Evolutionary conservation across 225 moss, liverwort and hornwort genomes (phyloP).

Genomic region (Sphagnum tenellum): DNA sequence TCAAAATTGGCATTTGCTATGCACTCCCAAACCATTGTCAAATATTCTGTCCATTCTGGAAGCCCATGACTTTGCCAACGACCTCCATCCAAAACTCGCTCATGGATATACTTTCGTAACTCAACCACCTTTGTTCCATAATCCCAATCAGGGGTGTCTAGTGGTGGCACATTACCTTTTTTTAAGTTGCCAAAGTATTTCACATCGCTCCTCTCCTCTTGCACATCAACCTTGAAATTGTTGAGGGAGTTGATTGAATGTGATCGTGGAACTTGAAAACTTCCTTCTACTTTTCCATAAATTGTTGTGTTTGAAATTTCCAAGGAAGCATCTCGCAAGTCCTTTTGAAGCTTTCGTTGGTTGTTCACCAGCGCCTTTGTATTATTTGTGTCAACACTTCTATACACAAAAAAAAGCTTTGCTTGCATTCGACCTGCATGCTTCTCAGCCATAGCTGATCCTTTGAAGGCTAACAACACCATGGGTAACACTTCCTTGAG

Average conservation of each 20-base stretch:
- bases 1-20: conserved; percentile 5
- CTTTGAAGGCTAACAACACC: conserved; percentile 11
- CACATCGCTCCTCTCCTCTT: conserved; percentile 7
- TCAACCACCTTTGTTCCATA: conserved; percentile 4
- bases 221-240: conserved; percentile 4
- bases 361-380: neutral
- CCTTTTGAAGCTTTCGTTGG: neutral
- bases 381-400: conserved; percentile 14
- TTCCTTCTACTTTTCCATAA: neutral
- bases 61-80: neutral
- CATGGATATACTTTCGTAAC: conserved; percentile 7
- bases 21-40: conserved; percentile 4
- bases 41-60: neutral
- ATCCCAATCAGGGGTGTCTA: conserved; percentile 3
- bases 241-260: neutral
- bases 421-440: conserved; percentile 1
- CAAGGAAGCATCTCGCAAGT: conserved; percentile 3
- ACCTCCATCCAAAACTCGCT: neutral
- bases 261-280: neutral
- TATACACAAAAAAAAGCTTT: conserved; percentile 7
- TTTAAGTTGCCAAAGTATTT: conserved; percentile 6
- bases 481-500: conserved; percentile 15
- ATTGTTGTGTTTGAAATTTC: neutral
- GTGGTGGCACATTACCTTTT: conserved; percentile 1
- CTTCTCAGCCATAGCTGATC: conserved; percentile 8